Percentiles rank a stretch among this genome's conserved stretches.
Conservation (phyloP, 148 eudicot genomes). For the Vaccinium corymbosum region DNA sequence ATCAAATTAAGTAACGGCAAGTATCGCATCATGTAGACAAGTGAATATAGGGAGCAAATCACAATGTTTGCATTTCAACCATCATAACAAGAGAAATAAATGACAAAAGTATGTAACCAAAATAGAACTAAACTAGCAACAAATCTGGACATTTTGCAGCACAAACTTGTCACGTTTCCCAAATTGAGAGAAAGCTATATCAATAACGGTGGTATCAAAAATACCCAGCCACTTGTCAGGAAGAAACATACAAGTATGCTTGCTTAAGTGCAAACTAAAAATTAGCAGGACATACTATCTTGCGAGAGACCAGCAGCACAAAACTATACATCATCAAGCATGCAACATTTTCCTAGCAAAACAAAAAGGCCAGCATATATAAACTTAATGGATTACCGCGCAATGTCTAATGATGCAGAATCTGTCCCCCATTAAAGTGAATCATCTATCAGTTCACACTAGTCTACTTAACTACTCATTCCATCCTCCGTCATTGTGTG, state of each 20-base stretch:
- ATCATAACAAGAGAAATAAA: not conserved
- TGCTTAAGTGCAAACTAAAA: not conserved
- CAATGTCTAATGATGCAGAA: not conserved
- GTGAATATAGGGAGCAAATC: not conserved
- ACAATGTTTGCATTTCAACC: not conserved
- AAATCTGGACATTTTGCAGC: not conserved
- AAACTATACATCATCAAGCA: not conserved
- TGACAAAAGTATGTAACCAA: not conserved
- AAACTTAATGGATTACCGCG: not conserved
- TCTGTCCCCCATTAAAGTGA: conserved; percentile 5
- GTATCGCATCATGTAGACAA: not conserved
- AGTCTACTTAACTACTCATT: too few species aligned
- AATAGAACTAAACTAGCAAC: not conserved
- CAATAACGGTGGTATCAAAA: not conserved
- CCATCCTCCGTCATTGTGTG: not conserved
- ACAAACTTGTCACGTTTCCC: not conserved
- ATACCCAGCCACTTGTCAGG: not conserved
- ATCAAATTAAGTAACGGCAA: not conserved
- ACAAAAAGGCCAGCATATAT: not conserved
- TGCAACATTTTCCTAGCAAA: not conserved
- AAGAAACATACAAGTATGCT: not conserved
- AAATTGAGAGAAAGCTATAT: not conserved
- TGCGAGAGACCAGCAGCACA: not conserved
- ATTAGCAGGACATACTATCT: not conserved
- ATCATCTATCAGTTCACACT: not conserved